Conservation (phyloP, 305 asterid species). For the Stenogyne calaminthoides region DNA sequence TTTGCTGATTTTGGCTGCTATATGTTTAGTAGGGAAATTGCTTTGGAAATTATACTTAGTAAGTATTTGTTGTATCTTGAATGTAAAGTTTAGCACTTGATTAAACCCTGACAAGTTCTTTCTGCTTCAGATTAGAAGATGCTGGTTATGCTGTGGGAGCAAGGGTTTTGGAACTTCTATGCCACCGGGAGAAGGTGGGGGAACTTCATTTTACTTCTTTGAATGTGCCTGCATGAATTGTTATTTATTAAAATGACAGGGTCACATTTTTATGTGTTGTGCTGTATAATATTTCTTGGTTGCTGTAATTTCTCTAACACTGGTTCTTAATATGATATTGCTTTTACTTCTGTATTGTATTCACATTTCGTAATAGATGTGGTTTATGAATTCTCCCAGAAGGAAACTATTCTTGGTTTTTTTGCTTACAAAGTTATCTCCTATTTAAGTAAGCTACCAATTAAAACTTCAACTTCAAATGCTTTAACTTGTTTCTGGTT, state of each 20-base stretch:
- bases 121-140: constrained; percentile 76
- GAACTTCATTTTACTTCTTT: constrained; percentile 2
- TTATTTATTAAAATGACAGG: background rate
- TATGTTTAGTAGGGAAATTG: constrained; percentile 4
- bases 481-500: constrained; percentile 13
- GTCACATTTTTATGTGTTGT: background rate
- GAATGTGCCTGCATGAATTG: constrained; percentile 7
- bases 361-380: background rate
- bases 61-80: background rate
- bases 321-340: constrained; percentile 4
- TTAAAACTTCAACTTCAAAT: background rate
- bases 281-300: constrained; percentile 9
- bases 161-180: constrained; percentile 84
- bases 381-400: background rate
- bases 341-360: background rate
- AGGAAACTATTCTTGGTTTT: background rate
- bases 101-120: constrained; percentile 15
- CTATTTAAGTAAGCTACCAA: background rate
- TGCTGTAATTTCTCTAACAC: background rate
- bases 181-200: constrained; percentile 86
- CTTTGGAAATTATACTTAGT: background rate
- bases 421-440: background rate
- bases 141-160: constrained; percentile 90
- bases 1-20: background rate
- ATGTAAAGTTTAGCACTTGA: background rate